Evolutionary conservation across 495 filamentous ascomycete genomes (phyloP).

Genomic region (Trypethelium eluteriae): DNA sequence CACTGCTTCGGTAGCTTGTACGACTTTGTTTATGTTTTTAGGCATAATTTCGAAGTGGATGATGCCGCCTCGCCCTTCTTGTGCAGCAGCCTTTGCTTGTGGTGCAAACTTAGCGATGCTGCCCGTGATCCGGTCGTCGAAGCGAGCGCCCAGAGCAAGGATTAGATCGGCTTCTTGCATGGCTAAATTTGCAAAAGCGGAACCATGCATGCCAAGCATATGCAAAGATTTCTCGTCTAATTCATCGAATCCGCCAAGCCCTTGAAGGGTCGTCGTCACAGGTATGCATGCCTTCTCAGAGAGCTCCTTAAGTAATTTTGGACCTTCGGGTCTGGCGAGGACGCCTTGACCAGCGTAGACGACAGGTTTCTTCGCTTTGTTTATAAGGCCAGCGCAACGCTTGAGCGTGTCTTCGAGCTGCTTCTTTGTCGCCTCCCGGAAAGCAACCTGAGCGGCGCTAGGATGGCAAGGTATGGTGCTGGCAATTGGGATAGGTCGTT

Average conservation of each 20-base stretch:
- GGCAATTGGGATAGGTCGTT: constrained; percentile 60
- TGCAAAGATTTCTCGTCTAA: constrained; percentile 67
- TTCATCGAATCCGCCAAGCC: constrained; percentile 69
- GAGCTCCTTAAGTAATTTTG: constrained; percentile 58
- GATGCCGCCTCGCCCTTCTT: constrained; percentile 66
- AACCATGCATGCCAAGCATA: constrained; percentile 80
- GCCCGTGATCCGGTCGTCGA: constrained; percentile 70
- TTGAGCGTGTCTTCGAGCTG: constrained; percentile 54
- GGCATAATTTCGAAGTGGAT: constrained; percentile 77
- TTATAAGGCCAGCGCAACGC: constrained; percentile 60
- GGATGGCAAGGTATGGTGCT: constrained; percentile 57
- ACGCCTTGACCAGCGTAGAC: constrained; percentile 71
- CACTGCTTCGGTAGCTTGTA: constrained; percentile 72
- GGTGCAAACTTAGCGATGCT: constrained; percentile 61
- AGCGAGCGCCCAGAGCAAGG: constrained; percentile 66
- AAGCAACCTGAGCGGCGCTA: constrained; percentile 61
- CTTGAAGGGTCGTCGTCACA: constrained; percentile 72
- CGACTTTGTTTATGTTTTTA: constrained; percentile 83
- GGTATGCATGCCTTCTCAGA: constrained; percentile 65
- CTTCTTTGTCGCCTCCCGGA: constrained; percentile 48
- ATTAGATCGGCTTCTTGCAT: constrained; percentile 75
- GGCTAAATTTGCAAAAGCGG: constrained; percentile 69
- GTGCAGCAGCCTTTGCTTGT: constrained; percentile 55
- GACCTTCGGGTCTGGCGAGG: constrained; percentile 56
- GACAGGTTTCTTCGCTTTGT: constrained; percentile 66